Evolutionary conservation across 768 basidiomycete genomes (phyloP).

Genomic region (Termitomyces sp.): DNA sequence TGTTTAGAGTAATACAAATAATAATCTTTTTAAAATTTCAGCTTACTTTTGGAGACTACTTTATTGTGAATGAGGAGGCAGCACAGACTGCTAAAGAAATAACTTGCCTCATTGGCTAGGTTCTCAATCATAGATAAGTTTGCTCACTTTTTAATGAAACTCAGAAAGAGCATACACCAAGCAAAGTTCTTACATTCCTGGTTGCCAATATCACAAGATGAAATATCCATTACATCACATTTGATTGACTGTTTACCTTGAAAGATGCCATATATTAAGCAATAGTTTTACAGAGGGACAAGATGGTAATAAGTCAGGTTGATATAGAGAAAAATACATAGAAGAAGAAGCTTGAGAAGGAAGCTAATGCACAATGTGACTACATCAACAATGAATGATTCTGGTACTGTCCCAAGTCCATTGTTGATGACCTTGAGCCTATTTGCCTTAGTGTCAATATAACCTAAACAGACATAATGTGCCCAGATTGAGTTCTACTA

Average conservation of each 20-base stretch:
- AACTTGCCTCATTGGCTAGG: not conserved
- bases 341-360: not conserved
- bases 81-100: not conserved
- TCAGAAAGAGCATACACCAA: not conserved
- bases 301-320: not conserved
- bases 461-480: not conserved
- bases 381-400: not conserved
- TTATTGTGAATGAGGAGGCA: not conserved
- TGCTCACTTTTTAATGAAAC: not conserved
- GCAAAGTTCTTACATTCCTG: not conserved
- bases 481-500: not conserved
- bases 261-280: not conserved
- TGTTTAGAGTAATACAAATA: too few species aligned
- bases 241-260: too few species aligned
- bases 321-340: not conserved
- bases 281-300: not conserved
- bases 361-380: not conserved
- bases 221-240: not conserved
- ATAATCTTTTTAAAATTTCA: too few species aligned
- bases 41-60: not conserved
- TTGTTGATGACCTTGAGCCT: not conserved
- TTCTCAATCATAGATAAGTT: not conserved
- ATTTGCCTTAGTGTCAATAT: not conserved
- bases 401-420: not conserved
- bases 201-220: not conserved